Base-by-base conservation (phyloP, 202 grass and related monocot genomes). In the Hordeum pubiflorum region DNA sequence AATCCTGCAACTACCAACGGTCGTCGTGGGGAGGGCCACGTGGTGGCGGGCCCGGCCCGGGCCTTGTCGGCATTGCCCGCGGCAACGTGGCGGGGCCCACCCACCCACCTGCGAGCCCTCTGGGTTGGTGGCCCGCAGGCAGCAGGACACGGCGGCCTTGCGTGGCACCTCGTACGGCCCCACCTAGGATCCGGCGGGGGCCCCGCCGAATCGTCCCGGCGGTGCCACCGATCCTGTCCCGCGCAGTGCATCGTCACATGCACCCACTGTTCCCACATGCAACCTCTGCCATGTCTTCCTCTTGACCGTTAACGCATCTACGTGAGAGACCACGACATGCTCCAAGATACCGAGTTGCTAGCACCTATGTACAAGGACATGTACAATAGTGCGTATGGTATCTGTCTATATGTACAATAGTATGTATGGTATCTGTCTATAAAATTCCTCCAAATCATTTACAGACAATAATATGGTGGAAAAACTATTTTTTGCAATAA, bases 1-100 rank as follows among this genome's bases (percentile, higher is more conserved):
- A 64, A 7, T 11, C 34, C 21, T 69, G 76, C 84, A 88, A 89
- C 87, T 89, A 89, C 87, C 87, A 89, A 89, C 87, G 82, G 87
- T 81, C 82, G 77, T 85, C 82, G 64, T 64, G 72, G 72, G 86
- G 1, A 33, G 59, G 59, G 58, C 60, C 86, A 83, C 75, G 60
- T 88, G 80, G 80, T 81, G 78, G 1, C 6, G 11, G 79, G 29
- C 38, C 72, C 7, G 4, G 50, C 6, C n/a, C 14, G 0, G 9
- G 26, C 5, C 66, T n/a, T 69, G 62, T 84, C 69, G 76, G 72
- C 68, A 2, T 43, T 39, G 27, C 62, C 63, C 22, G 69, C 23
- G 11, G 58, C 75, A 81, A 84, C 86, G 82, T 89, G 82, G 82
- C 32, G 64, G 87, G 77, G 7, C 38, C 74, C 50, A 7, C 37